Conservation (phyloP, 2,329 filamentous ascomycete genomes). For the Polychaeton citri region DNA sequence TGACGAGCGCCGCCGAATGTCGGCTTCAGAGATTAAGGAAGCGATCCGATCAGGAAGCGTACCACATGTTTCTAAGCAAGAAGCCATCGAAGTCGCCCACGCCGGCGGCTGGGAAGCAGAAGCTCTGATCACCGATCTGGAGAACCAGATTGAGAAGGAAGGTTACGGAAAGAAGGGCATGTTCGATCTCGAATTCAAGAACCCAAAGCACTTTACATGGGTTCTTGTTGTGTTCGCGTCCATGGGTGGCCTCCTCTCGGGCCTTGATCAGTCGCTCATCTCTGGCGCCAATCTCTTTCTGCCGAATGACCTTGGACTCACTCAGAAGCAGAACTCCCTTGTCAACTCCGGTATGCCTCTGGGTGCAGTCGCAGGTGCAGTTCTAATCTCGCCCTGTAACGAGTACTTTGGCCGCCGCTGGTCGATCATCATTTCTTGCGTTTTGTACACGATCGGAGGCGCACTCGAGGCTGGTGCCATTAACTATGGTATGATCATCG, state of each 20-base stretch:
- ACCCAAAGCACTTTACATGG: slow-evolving; percentile 54
- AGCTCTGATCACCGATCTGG: slow-evolving; percentile 28
- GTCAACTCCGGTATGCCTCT: slow-evolving; percentile 60
- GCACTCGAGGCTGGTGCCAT: slow-evolving; percentile 55
- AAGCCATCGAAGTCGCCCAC: slow-evolving; percentile 20
- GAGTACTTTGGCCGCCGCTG: slow-evolving; percentile 53
- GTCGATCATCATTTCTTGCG: slow-evolving; percentile 55
- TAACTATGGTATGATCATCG: slow-evolving; percentile 58
- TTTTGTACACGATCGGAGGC: slow-evolving; percentile 58
- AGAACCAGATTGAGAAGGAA: slow-evolving; percentile 23
- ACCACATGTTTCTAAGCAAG: slow-evolving; percentile 12
- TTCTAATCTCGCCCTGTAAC: slow-evolving; percentile 54
- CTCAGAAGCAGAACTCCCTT: slow-evolving; percentile 44
- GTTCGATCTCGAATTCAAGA: slow-evolving; percentile 45
- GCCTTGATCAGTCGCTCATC: slow-evolving; percentile 61
- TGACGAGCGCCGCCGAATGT: slow-evolving; percentile 11
- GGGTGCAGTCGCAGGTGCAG: slow-evolving; percentile 55
- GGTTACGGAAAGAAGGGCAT: slow-evolving; percentile 24
- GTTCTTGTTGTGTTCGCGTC: slow-evolving; percentile 58
- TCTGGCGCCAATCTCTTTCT: slow-evolving; percentile 57
- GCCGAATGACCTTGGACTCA: slow-evolving; percentile 44
- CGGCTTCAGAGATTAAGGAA: slow-evolving; percentile 12
- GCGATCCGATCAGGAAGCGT: slow-evolving; percentile 18
- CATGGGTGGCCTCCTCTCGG: slow-evolving; percentile 60
- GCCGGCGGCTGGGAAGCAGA: slow-evolving; percentile 30